Conservation (phyloP, 2,329 filamentous ascomycete genomes). For the Elsinoe necatrix region DNA sequence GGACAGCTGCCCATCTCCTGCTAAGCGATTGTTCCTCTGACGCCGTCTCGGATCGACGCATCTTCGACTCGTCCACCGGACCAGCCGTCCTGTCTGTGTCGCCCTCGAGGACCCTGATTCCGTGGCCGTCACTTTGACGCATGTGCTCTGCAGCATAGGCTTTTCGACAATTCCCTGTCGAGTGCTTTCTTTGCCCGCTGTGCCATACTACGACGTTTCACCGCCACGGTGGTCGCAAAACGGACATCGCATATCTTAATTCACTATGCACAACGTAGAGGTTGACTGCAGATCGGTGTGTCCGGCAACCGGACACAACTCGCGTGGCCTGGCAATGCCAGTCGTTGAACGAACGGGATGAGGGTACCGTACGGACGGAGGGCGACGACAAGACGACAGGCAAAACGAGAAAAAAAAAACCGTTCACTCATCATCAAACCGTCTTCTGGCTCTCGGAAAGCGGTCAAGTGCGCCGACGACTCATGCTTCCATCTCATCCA, state of each 20-base stretch:
- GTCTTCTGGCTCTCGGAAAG: background rate
- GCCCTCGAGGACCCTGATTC: background rate
- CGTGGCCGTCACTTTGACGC: background rate
- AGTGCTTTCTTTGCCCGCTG: background rate
- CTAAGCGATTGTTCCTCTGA: conserved; percentile 11
- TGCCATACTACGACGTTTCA: background rate
- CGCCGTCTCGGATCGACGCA: conserved; percentile 10
- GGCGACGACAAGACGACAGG: background rate
- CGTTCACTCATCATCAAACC: conserved; percentile 12
- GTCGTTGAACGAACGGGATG: conserved; percentile 1
- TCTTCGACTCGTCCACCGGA: background rate
- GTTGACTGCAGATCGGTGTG: background rate
- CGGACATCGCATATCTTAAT: background rate
- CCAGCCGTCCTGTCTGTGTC: background rate
- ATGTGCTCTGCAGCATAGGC: background rate
- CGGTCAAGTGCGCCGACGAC: conserved; percentile 9
- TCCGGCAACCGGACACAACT: background rate
- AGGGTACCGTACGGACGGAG: conserved; percentile 4
- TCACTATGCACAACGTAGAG: background rate
- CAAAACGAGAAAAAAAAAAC: background rate
- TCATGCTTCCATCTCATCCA: conserved; percentile 9
- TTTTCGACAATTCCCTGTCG: background rate
- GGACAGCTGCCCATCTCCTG: background rate
- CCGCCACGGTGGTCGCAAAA: background rate
- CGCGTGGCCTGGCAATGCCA: background rate